Evolutionary conservation across 331 rosid genomes (phyloP).

Genomic region (Malus hybrid): DNA sequence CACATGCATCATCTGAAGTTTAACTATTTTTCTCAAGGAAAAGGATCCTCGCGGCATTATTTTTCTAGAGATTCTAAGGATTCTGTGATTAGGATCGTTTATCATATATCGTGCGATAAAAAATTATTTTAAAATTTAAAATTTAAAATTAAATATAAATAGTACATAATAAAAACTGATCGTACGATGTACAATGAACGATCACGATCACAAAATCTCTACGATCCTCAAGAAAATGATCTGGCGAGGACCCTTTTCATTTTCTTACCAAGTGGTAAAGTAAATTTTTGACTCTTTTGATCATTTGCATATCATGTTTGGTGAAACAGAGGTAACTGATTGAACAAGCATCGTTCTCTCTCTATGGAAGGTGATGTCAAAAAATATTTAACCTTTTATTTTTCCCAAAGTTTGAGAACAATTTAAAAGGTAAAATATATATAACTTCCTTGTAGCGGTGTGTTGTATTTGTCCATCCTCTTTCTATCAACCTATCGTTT

Average conservation of each 20-base stretch:
- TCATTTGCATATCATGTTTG: neutral
- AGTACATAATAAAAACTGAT: accelerated
- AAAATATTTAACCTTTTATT: neutral
- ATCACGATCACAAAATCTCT: accelerated
- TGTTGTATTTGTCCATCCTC: too few species aligned
- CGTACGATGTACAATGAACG: accelerated
- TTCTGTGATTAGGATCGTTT: accelerated
- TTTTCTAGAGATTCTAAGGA: accelerated
- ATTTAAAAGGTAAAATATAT: too few species aligned
- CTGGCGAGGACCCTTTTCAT: neutral
- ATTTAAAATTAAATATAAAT: too few species aligned
- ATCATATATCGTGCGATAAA: accelerated
- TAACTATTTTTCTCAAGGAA: neutral
- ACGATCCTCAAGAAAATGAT: too few species aligned
- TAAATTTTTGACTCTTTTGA: constrained; percentile 2
- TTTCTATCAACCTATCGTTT: too few species aligned
- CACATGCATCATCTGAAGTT: neutral
- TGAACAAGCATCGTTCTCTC: neutral
- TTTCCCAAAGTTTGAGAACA: neutral
- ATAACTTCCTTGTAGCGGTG: too few species aligned
- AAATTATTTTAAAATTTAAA: too few species aligned
- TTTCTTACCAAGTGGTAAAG: neutral
- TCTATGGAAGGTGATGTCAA: neutral
- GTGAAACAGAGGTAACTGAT: too few species aligned
- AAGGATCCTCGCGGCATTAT: too few species aligned